A percentile compares a stretch with the other conserved stretches of the same genome.
Evolutionary conservation across 1,139 yeast genomes (phyloP).

Genomic region (Suhomyces ambrosiae): DNA sequence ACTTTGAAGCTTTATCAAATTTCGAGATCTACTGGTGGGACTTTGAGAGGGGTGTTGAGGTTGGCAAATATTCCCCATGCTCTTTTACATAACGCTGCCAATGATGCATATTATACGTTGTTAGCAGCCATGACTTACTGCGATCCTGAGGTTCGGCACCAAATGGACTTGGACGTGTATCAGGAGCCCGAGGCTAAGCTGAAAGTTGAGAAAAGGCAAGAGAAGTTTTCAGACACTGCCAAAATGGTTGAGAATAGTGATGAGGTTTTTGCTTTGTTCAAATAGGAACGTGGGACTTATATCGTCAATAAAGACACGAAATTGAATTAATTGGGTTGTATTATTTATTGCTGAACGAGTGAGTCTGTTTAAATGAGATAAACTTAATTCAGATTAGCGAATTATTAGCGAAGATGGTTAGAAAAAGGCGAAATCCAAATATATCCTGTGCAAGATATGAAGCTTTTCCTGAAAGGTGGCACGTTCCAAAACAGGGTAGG

Average conservation of each 20-base stretch:
- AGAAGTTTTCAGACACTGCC: conserved; percentile 18
- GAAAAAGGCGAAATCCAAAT: too few relatives aligned
- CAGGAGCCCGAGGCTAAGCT: conserved; percentile 11
- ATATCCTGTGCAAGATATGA: too few relatives aligned
- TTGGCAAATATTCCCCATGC: conserved; percentile 25
- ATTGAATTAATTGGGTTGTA: neutral
- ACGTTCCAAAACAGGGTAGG: too few relatives aligned
- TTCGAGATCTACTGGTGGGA: conserved; percentile 21
- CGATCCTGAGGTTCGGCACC: conserved; percentile 24
- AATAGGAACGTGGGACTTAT: neutral
- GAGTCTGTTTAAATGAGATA: too few relatives aligned
- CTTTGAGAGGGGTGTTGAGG: conserved; percentile 24
- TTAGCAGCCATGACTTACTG: conserved; percentile 27
- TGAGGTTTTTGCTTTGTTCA: neutral
- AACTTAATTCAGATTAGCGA: too few relatives aligned
- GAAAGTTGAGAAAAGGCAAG: conserved; percentile 14
- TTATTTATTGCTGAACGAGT: neutral
- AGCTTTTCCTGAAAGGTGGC: too few relatives aligned
- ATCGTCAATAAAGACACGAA: neutral
- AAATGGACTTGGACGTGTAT: conserved; percentile 19
- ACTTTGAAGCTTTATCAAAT: conserved; percentile 20
- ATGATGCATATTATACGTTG: conserved; percentile 32
- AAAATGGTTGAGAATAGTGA: conserved; percentile 2
- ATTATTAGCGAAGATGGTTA: too few relatives aligned
- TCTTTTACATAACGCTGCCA: conserved; percentile 30